Conservation (phyloP, 2,329 filamentous ascomycete species). For the Penicillium sp. region DNA sequence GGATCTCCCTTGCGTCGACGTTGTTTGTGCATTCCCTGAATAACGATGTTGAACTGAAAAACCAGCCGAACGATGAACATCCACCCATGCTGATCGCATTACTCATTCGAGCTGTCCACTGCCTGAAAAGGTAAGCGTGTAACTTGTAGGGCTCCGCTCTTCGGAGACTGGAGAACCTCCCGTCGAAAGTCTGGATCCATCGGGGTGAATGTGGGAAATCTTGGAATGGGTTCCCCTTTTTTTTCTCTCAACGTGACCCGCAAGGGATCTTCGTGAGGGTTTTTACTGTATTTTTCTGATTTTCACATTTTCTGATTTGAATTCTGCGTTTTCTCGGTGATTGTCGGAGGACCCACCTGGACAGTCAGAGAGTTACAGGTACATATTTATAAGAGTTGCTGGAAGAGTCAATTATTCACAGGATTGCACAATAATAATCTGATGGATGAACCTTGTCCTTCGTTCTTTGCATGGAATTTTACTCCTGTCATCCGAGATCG, state of each 20-base stretch:
- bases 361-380: not conserved
- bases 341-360: conserved; percentile 2
- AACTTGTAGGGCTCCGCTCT: conserved; percentile 4
- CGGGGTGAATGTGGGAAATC: conserved; percentile 10
- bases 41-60: not conserved
- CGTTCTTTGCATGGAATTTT: too few species aligned
- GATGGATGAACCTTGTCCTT: not conserved
- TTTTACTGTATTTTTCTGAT: not conserved
- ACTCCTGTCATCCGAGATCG: too few species aligned
- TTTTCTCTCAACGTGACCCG: not conserved
- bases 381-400: too few species aligned
- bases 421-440: too few species aligned
- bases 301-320: not conserved
- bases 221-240: not conserved
- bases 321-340: not conserved
- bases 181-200: conserved; percentile 4
- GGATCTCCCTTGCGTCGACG: not conserved
- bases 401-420: too few species aligned
- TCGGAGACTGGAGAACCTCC: conserved; percentile 7
- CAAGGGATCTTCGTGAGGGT: conserved; percentile 5
- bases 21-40: not conserved
- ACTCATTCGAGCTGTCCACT: not conserved
- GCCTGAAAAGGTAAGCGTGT: not conserved
- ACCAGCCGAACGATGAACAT: not conserved
- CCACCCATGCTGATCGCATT: not conserved